Conservation (phyloP, 169 alveolate genomes). For the Plasmodium inui region DNA sequence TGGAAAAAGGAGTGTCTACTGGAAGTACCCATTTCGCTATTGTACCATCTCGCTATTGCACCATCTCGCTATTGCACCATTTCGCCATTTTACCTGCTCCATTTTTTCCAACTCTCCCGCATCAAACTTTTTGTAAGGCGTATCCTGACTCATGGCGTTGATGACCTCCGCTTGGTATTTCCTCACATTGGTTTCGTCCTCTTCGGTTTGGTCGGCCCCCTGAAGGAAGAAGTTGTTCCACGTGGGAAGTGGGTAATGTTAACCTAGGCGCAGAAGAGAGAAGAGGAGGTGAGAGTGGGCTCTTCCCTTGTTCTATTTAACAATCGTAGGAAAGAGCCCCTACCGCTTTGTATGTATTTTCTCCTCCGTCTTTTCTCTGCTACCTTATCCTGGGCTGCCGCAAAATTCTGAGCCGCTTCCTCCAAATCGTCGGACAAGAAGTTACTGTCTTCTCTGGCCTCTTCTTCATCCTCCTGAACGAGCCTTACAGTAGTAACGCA, state of each 20-base stretch:
- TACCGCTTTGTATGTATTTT: neutral
- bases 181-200: slow-evolving; percentile 14
- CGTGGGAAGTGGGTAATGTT: neutral
- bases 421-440: slow-evolving; percentile 48
- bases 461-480: slow-evolving; percentile 72
- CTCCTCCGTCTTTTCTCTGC: neutral
- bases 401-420: slow-evolving; percentile 59
- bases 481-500: slow-evolving; percentile 6
- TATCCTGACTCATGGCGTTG: slow-evolving; percentile 42
- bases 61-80: too few species aligned
- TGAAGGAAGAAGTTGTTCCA: neutral
- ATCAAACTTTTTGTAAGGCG: slow-evolving; percentile 46
- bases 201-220: slow-evolving; percentile 25
- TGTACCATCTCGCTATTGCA: slow-evolving; percentile 41
- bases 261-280: neutral
- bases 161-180: slow-evolving; percentile 66
- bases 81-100: slow-evolving; percentile 22
- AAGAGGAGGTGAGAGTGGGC: neutral
- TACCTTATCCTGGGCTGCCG: slow-evolving; percentile 22
- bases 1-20: neutral
- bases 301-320: neutral
- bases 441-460: slow-evolving; percentile 53
- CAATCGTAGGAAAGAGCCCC: neutral
- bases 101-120: slow-evolving; percentile 36
- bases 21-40: neutral